A percentile compares a stretch with the other conserved stretches of the same genome.
Conservation (phyloP, 2,329 filamentous ascomycete species). For the Fusarium sp. region DNA sequence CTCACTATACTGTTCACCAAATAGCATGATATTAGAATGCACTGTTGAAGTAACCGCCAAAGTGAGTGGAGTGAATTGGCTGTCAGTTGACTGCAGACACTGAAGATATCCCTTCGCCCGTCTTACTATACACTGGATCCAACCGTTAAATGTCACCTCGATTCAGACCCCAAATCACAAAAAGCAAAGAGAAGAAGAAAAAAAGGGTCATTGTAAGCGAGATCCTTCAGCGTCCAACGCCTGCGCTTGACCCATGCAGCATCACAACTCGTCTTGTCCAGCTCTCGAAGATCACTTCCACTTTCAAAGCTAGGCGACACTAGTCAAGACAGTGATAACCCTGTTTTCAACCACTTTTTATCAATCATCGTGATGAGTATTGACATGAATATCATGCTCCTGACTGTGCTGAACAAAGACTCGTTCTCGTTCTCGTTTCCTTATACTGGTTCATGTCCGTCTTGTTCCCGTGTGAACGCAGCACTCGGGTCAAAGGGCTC, state of each 20-base stretch:
- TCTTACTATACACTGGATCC: neutral
- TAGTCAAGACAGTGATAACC: neutral
- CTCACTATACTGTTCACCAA: neutral
- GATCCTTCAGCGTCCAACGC: neutral
- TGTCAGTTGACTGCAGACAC: neutral
- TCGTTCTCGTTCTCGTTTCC: neutral
- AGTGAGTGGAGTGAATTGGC: neutral
- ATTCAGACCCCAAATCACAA: neutral
- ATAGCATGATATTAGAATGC: neutral
- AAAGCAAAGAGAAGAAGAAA: conserved; percentile 13
- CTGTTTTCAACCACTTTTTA: conserved; percentile 2
- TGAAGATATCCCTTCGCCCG: neutral
- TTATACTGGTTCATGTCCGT: neutral
- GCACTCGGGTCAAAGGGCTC: neutral
- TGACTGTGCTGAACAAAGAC: neutral
- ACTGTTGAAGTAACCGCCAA: too few species aligned
- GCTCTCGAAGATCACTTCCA: conserved; percentile 28
- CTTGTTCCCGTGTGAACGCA: neutral
- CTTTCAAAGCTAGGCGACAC: conserved; percentile 1
- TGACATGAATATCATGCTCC: neutral
- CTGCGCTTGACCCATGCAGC: neutral
- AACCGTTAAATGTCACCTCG: neutral
- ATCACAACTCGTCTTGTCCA: conserved; percentile 1
- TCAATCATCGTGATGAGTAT: neutral
- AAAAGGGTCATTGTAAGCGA: neutral